Conservation (phyloP, 1,139 yeast species). For the Pichia sp. region DNA sequence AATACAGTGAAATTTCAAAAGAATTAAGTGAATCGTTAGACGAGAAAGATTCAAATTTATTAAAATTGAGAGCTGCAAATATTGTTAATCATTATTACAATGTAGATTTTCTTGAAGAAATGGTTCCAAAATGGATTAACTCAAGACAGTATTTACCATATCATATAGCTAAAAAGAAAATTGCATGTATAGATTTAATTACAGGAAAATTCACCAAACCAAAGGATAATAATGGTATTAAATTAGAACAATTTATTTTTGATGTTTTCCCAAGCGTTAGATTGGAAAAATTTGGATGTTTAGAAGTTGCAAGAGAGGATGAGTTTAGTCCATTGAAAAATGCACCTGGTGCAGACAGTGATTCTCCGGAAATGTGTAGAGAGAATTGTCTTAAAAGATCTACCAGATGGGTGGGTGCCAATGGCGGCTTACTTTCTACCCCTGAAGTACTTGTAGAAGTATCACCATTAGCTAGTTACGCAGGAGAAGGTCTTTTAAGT, state of each 20-base stretch:
- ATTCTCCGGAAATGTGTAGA: conserved; percentile 81
- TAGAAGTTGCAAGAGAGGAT: conserved; percentile 78
- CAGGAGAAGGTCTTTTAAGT: conserved; percentile 71
- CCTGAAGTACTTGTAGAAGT: conserved; percentile 66
- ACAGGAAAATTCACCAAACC: conserved; percentile 55
- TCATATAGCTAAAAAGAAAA: conserved; percentile 91
- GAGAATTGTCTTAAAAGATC: conserved; percentile 59
- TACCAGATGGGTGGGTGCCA: conserved; percentile 65
- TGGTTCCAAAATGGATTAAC: conserved; percentile 65
- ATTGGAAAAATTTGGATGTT: conserved; percentile 74
- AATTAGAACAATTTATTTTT: conserved; percentile 93
- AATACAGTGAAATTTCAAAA: conserved; percentile 81
- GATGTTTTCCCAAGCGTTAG: conserved; percentile 86
- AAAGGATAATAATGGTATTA: conserved; percentile 76
- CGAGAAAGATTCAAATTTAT: conserved; percentile 44
- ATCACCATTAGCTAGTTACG: conserved; percentile 64
- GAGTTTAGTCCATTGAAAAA: conserved; percentile 96
- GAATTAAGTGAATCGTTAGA: conserved; percentile 59
- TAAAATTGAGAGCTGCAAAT: conserved; percentile 87
- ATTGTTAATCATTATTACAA: conserved; percentile 96
- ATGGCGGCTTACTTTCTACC: conserved; percentile 55
- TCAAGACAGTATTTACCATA: conserved; percentile 70
- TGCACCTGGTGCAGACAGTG: conserved; percentile 74
- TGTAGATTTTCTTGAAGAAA: conserved; percentile 54
- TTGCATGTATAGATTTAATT: conserved; percentile 39